Base-by-base conservation (phyloP, 345 rosid species). In the Garcia nutans region DNA sequence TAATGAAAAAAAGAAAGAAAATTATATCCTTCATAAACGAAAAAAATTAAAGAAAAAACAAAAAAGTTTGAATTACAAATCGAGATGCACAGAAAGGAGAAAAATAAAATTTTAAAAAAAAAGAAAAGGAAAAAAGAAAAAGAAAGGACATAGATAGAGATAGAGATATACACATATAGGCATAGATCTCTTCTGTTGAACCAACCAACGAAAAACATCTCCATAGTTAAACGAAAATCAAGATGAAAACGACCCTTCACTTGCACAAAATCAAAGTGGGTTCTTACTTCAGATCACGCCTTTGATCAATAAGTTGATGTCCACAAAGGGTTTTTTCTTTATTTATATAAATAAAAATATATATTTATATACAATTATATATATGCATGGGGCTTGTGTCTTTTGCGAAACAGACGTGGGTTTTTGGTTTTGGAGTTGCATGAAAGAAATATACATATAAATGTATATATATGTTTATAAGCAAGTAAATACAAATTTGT, bases 231-330 rank as follows among this genome's bases (percentile, higher is more conserved):
- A 75, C 87, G 83, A 87, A 87, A 74, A 72, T 84, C 86, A 84
- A 87, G 86, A 79, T 24, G 89, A 87, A 83, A 87, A 81, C 76
- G 87, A 87, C 86, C 82, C 75, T 69, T 87, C 89, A 84, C 54
- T 47, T 73, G 78, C 45, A 81, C 68, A 77, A 82, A 81, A 87
- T 84, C 82, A 84, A 80, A 65, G 82, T 65, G 67, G 72, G 75
- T 80, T 37, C 71, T 49, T 54, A 76, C 45, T 47, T 68, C 78
- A 76, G 82, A 84, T 73, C 86, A 76, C 78, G 76, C 84, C 71
- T 26, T 57, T 54, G 71, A 52, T 64, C 45, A 54, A 77, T 26
- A 19, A 33, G 19, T 24, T 56, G 50, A 57, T 37, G 67, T 24
- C 15, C 15, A 61, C 28, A 42, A 64, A 57, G 19, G 56, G 44